Base-by-base conservation (phyloP, 2,329 filamentous ascomycete genomes). In the Escovopsis weberi region DNA sequence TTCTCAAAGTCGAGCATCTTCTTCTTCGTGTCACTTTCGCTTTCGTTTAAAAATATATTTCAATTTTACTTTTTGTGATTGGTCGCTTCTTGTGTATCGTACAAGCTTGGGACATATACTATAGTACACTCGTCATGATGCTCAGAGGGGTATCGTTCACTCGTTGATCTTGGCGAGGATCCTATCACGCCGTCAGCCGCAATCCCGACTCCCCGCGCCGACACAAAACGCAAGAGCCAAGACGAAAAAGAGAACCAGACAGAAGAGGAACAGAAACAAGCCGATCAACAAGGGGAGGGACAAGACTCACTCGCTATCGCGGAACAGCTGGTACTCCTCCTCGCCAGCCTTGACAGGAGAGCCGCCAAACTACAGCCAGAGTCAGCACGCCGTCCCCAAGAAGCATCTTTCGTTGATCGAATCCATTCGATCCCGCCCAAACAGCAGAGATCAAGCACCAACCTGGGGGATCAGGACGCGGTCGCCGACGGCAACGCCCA, bases 101-200 rank as follows among this genome's bases (percentile, higher is more conserved):
- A 59, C 56, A 60, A 12, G 28, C 11, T 9, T 32, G 8, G 28
- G 8, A 32, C 28, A 32, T 32, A 32, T 15, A 34, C 41, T 60
- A 59, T 61, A 53, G 51, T 62, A 59, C 56, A 60, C 49, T 45
- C 47, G 51, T 47, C 45, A 40, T 39, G 30, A 44, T 37, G 33
- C 28, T 11, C 8, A 9, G 28, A 32, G 28, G 11, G 38, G 40
- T 47, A 35, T 55, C 53, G 51, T 52, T 57, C 73, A 94, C 75
- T 96, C 89, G 69, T 86, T 94, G 77, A 98, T 94, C 82, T 96
- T 98, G 65, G 91, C 91, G 48, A 98, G 79, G 55, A 98, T 85
- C 65, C 89, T 95, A 56, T 23, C 26, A 40, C 26, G 10, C 23
- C 23, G 47, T 58, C 28, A 51, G 51, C 28, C 28, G 2, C 28